Percentiles rank a stretch among this genome's conserved stretches.
Conservation (phyloP, 2,329 filamentous ascomycete genomes). For the Cordyceps farinosa region DNA sequence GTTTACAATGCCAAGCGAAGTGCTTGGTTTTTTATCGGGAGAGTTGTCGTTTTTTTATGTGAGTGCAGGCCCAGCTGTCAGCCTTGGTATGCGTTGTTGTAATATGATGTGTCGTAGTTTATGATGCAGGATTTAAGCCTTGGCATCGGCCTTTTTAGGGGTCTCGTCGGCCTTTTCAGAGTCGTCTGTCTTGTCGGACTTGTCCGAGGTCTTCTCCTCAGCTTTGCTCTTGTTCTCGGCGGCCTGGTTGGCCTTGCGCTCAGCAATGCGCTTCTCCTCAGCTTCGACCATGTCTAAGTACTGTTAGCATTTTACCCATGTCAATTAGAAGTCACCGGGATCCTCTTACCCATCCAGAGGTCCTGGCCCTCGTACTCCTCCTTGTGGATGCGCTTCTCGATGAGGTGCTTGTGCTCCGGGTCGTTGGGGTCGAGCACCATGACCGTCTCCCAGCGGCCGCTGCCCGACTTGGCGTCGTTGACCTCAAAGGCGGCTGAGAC, state of each 20-base stretch:
- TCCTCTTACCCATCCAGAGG: constrained; percentile 74
- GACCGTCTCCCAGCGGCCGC: constrained; percentile 79
- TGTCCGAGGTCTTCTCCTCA: not conserved
- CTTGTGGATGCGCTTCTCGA: constrained; percentile 85
- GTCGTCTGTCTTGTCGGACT: not conserved
- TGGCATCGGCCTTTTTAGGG: not conserved
- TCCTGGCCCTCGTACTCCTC: constrained; percentile 87
- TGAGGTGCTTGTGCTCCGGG: constrained; percentile 74
- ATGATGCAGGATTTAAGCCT: not conserved
- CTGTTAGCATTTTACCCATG: not conserved
- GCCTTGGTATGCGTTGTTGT: not conserved
- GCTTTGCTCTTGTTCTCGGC: not conserved
- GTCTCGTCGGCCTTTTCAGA: not conserved
- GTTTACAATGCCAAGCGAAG: not conserved
- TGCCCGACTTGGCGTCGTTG: constrained; percentile 70
- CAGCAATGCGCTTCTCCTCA: constrained; percentile 61
- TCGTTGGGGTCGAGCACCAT: constrained; percentile 77
- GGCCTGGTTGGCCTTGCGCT: constrained; percentile 32
- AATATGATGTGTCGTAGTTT: not conserved
- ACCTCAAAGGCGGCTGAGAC: constrained; percentile 79
- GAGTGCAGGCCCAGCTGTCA: not conserved
- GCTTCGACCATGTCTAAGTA: constrained; percentile 73
- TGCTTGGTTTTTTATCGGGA: not conserved
- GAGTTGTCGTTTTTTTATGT: constrained; percentile 14
- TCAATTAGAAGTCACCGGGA: too few species aligned